Base-by-base conservation (phyloP, 306 rosid genomes). In the Datisca glomerata region DNA sequence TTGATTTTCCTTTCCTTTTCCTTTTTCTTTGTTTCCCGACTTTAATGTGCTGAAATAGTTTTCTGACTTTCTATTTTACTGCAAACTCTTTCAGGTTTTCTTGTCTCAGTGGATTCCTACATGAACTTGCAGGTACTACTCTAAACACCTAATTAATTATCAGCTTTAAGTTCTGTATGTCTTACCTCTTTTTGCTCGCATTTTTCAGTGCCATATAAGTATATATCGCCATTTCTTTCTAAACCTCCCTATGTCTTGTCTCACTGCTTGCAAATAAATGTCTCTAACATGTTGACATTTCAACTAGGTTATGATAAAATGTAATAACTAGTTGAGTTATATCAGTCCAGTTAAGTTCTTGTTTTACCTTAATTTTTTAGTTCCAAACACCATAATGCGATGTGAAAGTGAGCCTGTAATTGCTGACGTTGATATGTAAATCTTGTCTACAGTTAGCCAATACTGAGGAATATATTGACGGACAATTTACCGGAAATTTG, bases 101-200 rank as follows among this genome's bases (percentile, higher is more conserved):
- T 72, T 10, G 79, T 68, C 52, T 72, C 79, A 0, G 71, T 59
- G 54, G 79, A 72, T 38, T 63, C 79, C 17, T 72, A 72, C 43
- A 72, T 72, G 79, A 72, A 72, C 57, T 67, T 72, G 67, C 79
- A 72, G 75, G 79, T 72, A 36, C 21, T 47, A 3, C 37, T 65
- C 18, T 6, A 4, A 17, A 42, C 13, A 16, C 7, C 13, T 3
- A 43, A n/a, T 16, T 21, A 1, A 39, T 0, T 14, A n/a, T n/a
- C n/a, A n/a, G n/a, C n/a, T n/a, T n/a, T n/a, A n/a, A n/a, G n/a
- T n/a, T n/a, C n/a, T n/a, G n/a, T n/a, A n/a, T n/a, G n/a, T n/a
- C n/a, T n/a, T n/a, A n/a, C 9, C 11, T 18, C 4, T 34, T 34
- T 8, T 34, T 18, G 1, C 19, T 41, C 1, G 1, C 5, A 1